Percentiles rank a stretch among this genome's conserved stretches.
phyloP scores from a whole-genome alignment of 495 filamentous ascomycete genomes.

The Amphirosellinia nigrospora region DNA sequence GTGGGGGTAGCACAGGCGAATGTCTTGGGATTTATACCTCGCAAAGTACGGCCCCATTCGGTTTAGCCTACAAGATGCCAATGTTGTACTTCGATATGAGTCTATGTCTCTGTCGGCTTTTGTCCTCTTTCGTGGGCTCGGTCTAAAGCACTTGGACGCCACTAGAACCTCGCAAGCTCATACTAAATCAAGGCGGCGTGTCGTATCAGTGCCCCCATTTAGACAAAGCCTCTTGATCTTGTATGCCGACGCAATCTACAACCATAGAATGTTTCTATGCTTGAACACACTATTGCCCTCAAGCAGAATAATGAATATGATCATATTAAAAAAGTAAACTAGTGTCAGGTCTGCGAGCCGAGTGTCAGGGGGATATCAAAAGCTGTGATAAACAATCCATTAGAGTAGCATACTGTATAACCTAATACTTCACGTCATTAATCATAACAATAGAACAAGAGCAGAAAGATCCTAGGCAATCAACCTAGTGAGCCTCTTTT shows the following conservation, averaged over 20 bases:
- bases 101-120: background rate
- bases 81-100: background rate
- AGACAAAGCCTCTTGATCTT: background rate
- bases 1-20: background rate
- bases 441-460: background rate
- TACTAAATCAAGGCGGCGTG: constrained; percentile 2
- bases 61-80: constrained; percentile 11
- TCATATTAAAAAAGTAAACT: background rate
- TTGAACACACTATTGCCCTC: background rate
- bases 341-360: background rate
- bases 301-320: background rate
- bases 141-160: too few species aligned
- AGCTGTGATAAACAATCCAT: background rate
- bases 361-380: background rate
- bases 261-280: background rate
- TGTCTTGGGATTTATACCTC: constrained; percentile 5
- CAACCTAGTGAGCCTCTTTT: background rate
- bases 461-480: background rate
- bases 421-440: background rate
- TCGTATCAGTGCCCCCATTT: background rate
- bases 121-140: background rate
- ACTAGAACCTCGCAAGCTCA: constrained; percentile 14
- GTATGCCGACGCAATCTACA: background rate
- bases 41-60: constrained; percentile 10
- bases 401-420: background rate